Base-by-base conservation (phyloP, 495 filamentous ascomycete species). In the Eremomyces bilateralis region DNA sequence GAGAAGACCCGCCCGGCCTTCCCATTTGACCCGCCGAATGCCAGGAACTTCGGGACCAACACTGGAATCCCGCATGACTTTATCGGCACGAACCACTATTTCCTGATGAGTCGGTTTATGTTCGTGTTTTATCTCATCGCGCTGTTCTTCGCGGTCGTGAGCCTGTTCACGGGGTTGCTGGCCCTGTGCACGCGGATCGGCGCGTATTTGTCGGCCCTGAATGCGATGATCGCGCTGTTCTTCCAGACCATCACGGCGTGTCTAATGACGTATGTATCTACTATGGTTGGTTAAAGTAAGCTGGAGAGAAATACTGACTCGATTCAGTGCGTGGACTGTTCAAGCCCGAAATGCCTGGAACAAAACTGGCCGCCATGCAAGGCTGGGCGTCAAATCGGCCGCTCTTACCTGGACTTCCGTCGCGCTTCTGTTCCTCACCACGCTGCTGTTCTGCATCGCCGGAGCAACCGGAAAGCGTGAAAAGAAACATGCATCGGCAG, bases 351-450 rank as follows among this genome's bases (percentile, higher is more conserved):
- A 82, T 48, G 60, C 56, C 13, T 90, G 91, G 60, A 57, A 54
- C 20, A 37, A 45, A 21, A 64, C 60, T 37, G 65, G 64, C 44
- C 65, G 72, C 29, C 34, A 39, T 22, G 68, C 83, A 16, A 51
- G 43, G 4, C 52, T 93, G 3, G 83, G 83, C 18, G 43, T 53
- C 12, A 80, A 81, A 41, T 72, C 76, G 4, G 84, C 78, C 44
- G 83, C 68, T 19, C 92, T 91, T 57, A 80, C 75, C 56, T 93
- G 83, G 83, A 73, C 73, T 2, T 65, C 79, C 3, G 68, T 73
- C 46, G 68, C 62, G 1, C 72, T 68, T 31, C 63, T 80, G 31
- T 56, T 84, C 39, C 53, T 91, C 34, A 67, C 78, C 12, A 75
- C 69, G 10, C 33, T 82, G 18, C 49, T 82, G 13, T 78, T 84